Evolutionary conservation across 2,329 filamentous ascomycete genomes (phyloP), one percentile per base, ranked within the genome.

Genomic region (Aspergillus viridinutans): DNA sequence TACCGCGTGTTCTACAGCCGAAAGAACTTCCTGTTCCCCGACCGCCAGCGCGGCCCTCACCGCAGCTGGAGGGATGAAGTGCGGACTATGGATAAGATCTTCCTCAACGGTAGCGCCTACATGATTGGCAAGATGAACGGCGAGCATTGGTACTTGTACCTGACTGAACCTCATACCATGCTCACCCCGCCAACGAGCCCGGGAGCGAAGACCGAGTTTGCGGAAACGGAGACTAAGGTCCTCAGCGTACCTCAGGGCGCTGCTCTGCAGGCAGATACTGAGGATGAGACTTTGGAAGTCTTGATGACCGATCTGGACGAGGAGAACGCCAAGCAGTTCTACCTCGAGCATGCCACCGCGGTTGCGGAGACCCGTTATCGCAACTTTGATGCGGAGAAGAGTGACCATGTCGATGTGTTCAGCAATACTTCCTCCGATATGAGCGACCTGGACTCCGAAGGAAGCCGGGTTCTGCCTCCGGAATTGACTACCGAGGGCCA

Each of bases 121-220:
- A 96, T 97, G 92, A 95, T 99, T 64, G 94, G 94, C 70, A 97
- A 97, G 79, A 97, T 97, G 93, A 99, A 99, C 67, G 93, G 94
- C 57, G 94, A 99, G 74, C 94, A 99, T 69, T 99, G 94, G 94
- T 97, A 97, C 73, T 81, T 99, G 55, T 99, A 99, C 78, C 87
- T 97, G 68, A 97, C 94, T 12, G 90, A 90, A 52, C 93, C 94
- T 20, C 87, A 89, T 72, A 87, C 85, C 50, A 80, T 84, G 54
- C 80, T 95, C 63, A 96, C 92, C 0, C 92, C 92, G 4, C 92
- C 93, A 56, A 81, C 86, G 29, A 96, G 90, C 10, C 92, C 93
- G 5, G 68, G 69, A 48, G 71, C 68, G 48, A 78, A 83, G 67
- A 82, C 83, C 1, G 78, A 66, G 17, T 68, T 68, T 43, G 66